These are phyloP conservation scores for Entelexis sorbosivorans DNA, from an alignment of 1,139 yeast genomes.

Conservation along the genomic window DNA sequence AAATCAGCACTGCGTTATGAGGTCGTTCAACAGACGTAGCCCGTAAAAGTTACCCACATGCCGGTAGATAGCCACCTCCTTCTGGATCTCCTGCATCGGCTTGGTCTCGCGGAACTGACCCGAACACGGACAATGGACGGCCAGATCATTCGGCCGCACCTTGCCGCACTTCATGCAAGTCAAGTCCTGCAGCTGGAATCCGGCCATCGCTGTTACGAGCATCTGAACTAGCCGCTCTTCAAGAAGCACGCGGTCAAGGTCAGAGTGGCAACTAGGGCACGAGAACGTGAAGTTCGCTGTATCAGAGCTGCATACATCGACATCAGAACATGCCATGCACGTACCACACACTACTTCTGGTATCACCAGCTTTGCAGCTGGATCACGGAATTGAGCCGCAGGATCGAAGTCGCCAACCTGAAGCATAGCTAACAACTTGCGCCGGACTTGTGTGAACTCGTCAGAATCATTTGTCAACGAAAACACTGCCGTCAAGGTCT, in stretches of 20 bases:
- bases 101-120: slow-evolving; percentile 69
- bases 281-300: slow-evolving; percentile 36
- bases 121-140: slow-evolving; percentile 73
- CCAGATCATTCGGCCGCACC: slow-evolving; percentile 57
- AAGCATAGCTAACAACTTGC: slow-evolving; percentile 58
- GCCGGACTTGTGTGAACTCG: slow-evolving; percentile 65
- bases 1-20: slow-evolving; percentile 11
- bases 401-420: slow-evolving; percentile 77
- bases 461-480: slow-evolving; percentile 54
- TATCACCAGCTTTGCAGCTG: slow-evolving; percentile 57
- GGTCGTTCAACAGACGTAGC: slow-evolving; percentile 40
- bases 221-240: slow-evolving; percentile 72
- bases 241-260: slow-evolving; percentile 54
- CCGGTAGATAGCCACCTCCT: slow-evolving; percentile 40
- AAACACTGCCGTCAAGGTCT: slow-evolving; percentile 62
- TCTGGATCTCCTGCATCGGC: slow-evolving; percentile 37
- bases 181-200: slow-evolving; percentile 68
- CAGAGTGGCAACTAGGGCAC: slow-evolving; percentile 58
- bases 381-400: slow-evolving; percentile 65
- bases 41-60: slow-evolving; percentile 54
- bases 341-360: slow-evolving; percentile 66
- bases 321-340: slow-evolving; percentile 62
- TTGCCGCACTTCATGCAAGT: slow-evolving; percentile 67
- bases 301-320: slow-evolving; percentile 67
- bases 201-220: slow-evolving; percentile 44